phyloP scores from a whole-genome alignment of 2,329 filamentous ascomycete species.

The Fusarium papillatum region DNA sequence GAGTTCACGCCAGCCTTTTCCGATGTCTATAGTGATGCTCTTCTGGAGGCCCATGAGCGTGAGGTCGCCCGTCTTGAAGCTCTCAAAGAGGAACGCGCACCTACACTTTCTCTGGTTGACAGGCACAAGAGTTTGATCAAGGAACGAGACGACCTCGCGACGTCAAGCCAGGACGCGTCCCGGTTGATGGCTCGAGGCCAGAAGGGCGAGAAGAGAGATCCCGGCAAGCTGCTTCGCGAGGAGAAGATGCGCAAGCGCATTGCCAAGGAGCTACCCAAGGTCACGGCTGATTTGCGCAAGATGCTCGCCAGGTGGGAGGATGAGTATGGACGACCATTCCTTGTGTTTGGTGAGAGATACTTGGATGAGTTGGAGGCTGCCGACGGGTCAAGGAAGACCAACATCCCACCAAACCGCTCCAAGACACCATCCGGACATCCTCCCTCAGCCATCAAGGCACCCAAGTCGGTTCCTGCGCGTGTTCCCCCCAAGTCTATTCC shows the following conservation, averaged over 20 bases:
- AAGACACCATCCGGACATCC: constrained; percentile 81
- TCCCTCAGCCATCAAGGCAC: constrained; percentile 55
- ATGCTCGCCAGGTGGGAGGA: constrained; percentile 91
- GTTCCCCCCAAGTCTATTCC: constrained; percentile 49
- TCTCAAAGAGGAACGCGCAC: constrained; percentile 88
- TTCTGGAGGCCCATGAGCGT: constrained; percentile 93
- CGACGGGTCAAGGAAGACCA: constrained; percentile 65
- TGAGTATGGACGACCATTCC: constrained; percentile 92
- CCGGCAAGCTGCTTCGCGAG: constrained; percentile 91
- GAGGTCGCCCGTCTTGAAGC: constrained; percentile 88
- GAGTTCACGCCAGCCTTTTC: constrained; percentile 98
- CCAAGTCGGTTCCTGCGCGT: constrained; percentile 49
- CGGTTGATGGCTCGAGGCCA: constrained; percentile 91
- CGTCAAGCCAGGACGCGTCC: constrained; percentile 95
- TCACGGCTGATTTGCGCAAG: constrained; percentile 86
- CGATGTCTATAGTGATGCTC: constrained; percentile 95
- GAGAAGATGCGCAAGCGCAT: constrained; percentile 99
- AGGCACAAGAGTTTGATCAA: constrained; percentile 85
- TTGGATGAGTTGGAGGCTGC: constrained; percentile 84
- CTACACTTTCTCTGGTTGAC: constrained; percentile 86
- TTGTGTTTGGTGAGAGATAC: constrained; percentile 93
- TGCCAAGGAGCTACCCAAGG: constrained; percentile 93
- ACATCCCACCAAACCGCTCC: constrained; percentile 65
- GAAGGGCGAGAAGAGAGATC: constrained; percentile 95
- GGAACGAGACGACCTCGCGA: constrained; percentile 89